Base-by-base conservation (phyloP, 805 yeast genomes). In the Ascoidea rubescens region DNA sequence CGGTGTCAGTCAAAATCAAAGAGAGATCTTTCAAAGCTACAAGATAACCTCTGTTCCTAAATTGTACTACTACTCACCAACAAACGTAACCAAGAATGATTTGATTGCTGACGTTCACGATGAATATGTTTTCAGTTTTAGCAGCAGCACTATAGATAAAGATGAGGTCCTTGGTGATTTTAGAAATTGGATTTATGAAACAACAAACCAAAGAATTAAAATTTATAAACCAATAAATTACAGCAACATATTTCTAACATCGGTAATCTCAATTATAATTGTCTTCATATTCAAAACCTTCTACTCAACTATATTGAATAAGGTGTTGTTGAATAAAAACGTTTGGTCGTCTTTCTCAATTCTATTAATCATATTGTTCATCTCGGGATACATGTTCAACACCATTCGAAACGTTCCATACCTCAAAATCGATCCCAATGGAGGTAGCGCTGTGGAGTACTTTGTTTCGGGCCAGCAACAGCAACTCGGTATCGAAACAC, bases 331-430 rank as follows among this genome's bases (percentile, higher is more conserved):
- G 31, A 75, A 79, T 46, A 81, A 74, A 58, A 68, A 75, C 49
- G 61, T 86, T 45, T 93, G 98, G 97, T 84, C 86, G 47, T 77
- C 80, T 1, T 48, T 77, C 8, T 74, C 86, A 3, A 71, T 86
- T n/a, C 69, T 84, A 53, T 59, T 77, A 17, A 75, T 87, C 44
- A 70, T 90, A 54, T 68, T 89, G 58, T 86, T 90, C 72, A 80
- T 78, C 49, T 73, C 91, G 5, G 99, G 99, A 16, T 85, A 89
- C 68, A 93, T 93, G 99, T 93, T 80, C 75, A 90, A 88, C 65
- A 77, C 78, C 58, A 93, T 93, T 56, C 79, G 97, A 66, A 76
- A 77, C 45, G 74, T 82, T 5, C 89, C 74, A 33, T 70, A 73
- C 56, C 71, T 76, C 44, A 77, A 77, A 37, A 64, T 66, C 47